Percentiles rank a stretch among this genome's conserved stretches.
These are phyloP conservation scores for Rauvolfia tetraphylla DNA, from an alignment of 257 asterid genomes.

Conservation along the genomic window DNA sequence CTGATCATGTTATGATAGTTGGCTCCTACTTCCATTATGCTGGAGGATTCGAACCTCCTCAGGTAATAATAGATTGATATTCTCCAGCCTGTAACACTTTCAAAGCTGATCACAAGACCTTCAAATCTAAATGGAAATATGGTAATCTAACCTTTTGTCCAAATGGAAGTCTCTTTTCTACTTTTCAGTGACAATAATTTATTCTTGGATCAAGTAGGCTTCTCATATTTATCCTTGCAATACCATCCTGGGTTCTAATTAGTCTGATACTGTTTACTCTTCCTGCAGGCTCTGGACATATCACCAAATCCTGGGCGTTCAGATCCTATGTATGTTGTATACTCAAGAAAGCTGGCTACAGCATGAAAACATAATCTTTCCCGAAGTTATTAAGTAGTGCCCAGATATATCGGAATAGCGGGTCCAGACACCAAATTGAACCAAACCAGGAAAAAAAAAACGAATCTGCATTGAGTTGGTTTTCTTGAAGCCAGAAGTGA, in stretches of 20 bases:
- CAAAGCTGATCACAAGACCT: constrained; percentile 6
- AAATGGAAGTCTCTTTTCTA: background rate
- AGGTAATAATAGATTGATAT: constrained; percentile 43
- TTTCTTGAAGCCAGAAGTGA: background rate
- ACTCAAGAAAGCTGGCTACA: constrained; percentile 64
- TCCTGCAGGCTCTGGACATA: constrained; percentile 71
- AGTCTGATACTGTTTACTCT: background rate
- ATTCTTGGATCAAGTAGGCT: background rate
- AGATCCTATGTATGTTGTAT: constrained; percentile 81
- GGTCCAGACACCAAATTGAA: background rate
- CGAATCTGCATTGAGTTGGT: background rate
- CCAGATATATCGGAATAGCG: no score
- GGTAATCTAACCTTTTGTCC: background rate
- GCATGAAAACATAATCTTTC: constrained; percentile 31
- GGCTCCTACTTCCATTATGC: constrained; percentile 96
- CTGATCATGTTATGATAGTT: constrained; percentile 85
- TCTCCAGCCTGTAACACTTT: constrained; percentile 6
- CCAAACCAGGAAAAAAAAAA: background rate
- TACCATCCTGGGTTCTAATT: background rate
- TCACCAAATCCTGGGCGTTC: constrained; percentile 89
- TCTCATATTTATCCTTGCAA: background rate
- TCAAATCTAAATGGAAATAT: background rate
- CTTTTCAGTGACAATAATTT: background rate
- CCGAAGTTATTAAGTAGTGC: background rate
- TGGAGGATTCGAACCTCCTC: constrained; percentile 93